These are phyloP conservation scores for Ustilago curta DNA, from an alignment of 1,284 basidiomycete genomes.

Conservation along the genomic window DNA sequence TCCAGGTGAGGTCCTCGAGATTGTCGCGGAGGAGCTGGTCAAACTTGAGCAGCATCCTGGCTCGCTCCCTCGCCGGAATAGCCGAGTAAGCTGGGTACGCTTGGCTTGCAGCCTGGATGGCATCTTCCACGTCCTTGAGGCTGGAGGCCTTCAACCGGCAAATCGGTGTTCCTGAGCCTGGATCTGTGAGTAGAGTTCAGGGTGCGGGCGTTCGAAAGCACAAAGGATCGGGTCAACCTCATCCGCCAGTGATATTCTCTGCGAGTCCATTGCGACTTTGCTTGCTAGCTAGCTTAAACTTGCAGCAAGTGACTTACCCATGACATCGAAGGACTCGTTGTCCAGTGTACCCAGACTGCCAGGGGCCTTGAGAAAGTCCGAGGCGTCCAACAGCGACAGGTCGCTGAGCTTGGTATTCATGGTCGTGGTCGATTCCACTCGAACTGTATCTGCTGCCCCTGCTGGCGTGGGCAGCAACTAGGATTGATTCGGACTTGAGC, in stretches of 20 bases:
- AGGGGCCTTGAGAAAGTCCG: conserved; percentile 61
- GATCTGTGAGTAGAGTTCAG: conserved; percentile 18
- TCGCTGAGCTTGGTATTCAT: conserved; percentile 58
- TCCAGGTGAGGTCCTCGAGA: conserved; percentile 64
- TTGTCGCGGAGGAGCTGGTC: conserved; percentile 57
- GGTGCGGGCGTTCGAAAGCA: conserved; percentile 3
- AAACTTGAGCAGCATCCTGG: conserved; percentile 60
- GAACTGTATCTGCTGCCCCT: not conserved
- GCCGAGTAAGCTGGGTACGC: conserved; percentile 60
- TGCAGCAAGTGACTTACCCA: conserved; percentile 27
- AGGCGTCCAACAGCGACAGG: conserved; percentile 42
- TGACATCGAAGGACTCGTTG: conserved; percentile 44
- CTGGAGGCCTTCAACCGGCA: conserved; percentile 44
- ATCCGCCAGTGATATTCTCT: not conserved
- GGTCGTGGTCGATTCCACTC: conserved; percentile 5
- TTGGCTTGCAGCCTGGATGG: conserved; percentile 58
- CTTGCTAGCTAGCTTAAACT: not conserved
- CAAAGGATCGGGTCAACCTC: not conserved
- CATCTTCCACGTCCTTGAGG: conserved; percentile 62
- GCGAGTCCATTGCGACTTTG: not conserved
- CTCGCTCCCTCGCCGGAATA: conserved; percentile 57
- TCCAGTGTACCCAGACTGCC: conserved; percentile 31
- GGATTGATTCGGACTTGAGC: conserved; percentile 4
- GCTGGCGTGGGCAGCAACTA: not conserved
- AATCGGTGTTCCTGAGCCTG: conserved; percentile 33